Conservation (phyloP, 148 eudicot species). For the Vaccinium corymbosum region DNA sequence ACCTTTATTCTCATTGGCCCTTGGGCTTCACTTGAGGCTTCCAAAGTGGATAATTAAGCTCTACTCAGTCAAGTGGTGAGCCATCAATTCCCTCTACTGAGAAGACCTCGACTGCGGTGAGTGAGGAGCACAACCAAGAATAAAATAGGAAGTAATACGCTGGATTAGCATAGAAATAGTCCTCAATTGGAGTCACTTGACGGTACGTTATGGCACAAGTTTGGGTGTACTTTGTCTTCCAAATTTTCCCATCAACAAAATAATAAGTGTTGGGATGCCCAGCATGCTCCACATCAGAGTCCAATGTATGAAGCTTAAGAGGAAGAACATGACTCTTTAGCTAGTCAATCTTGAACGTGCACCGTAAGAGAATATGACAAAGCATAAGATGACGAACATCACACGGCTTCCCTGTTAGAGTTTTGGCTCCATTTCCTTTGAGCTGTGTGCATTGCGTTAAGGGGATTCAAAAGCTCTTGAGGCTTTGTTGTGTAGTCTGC, state of each 20-base stretch:
- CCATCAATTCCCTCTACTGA: neutral
- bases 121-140: neutral
- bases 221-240: neutral
- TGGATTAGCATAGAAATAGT: neutral
- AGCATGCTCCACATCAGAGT: neutral
- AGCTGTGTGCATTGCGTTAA: neutral
- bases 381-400: neutral
- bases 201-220: neutral
- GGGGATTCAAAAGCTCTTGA: neutral
- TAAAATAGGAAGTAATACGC: neutral
- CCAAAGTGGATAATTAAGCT: neutral
- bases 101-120: neutral
- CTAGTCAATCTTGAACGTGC: neutral
- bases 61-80: neutral
- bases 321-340: neutral
- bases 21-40: neutral
- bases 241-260: neutral
- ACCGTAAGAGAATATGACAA: neutral
- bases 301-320: neutral
- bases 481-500: neutral
- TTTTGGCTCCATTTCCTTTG: neutral
- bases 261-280: no score
- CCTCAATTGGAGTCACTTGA: neutral
- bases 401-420: neutral
- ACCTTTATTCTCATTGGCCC: neutral